These are phyloP conservation scores for Phycomyces blakesleeanus DNA, from an alignment of 192 early-diverging fungal genomes.

Conservation along the genomic window DNA sequence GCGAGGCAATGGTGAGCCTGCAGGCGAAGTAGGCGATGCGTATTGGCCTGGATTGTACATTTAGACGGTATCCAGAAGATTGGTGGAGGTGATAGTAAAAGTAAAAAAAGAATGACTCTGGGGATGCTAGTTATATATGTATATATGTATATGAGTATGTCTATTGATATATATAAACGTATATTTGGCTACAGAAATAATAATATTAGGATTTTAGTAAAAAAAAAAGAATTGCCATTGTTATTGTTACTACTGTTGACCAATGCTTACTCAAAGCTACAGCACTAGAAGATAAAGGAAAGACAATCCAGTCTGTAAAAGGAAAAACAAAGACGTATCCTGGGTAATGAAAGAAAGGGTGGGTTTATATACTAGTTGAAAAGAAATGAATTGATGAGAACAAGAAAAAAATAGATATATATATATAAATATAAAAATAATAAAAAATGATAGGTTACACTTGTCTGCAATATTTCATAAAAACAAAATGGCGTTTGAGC, in stretches of 20 bases:
- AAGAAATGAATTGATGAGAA: neutral
- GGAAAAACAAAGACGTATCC: neutral
- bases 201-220: too few species aligned
- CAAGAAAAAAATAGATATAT: too few species aligned
- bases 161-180: too few species aligned
- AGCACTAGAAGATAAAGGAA: neutral
- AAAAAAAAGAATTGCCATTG: too few species aligned
- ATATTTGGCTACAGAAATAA: too few species aligned
- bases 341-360: neutral
- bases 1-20: slow-evolving; percentile 2
- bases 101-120: too few species aligned
- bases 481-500: neutral
- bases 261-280: neutral
- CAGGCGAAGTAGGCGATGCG: neutral
- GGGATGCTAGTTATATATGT: too few species aligned
- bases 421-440: too few species aligned
- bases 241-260: too few species aligned
- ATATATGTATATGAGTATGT: too few species aligned
- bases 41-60: slow-evolving; percentile 5
- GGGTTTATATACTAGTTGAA: neutral
- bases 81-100: too few species aligned
- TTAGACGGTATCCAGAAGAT: neutral
- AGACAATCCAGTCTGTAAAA: slow-evolving; percentile 1
- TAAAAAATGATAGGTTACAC: neutral
- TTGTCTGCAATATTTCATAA: neutral